phyloP scores from a whole-genome alignment of 176 grass and related monocot genomes.

The Triticum monococcum region DNA sequence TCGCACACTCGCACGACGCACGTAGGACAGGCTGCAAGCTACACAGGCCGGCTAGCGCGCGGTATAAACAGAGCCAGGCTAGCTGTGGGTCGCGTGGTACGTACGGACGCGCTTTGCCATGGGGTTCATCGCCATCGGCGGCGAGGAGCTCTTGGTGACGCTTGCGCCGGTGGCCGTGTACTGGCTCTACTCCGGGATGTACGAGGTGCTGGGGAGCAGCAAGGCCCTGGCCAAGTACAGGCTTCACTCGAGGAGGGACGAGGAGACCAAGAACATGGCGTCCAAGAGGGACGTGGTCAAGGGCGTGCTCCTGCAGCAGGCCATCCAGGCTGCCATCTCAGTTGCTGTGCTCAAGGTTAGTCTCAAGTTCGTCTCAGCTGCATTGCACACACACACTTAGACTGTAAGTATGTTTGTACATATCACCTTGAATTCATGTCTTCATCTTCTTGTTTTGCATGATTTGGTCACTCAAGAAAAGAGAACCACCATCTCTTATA shows the following conservation, averaged over 20 bases:
- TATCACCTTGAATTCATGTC: neutral
- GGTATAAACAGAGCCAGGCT: neutral
- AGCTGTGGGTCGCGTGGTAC: neutral
- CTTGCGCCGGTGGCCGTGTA: constrained; percentile 61
- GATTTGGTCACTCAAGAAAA: neutral
- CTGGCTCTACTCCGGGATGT: constrained; percentile 71
- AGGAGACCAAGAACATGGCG: constrained; percentile 67
- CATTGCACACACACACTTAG: neutral
- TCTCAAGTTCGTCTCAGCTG: neutral
- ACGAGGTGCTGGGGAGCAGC: constrained; percentile 47
- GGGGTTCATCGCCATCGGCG: constrained; percentile 6
- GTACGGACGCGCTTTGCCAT: neutral
- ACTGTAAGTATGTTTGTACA: neutral
- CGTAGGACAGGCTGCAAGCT: neutral
- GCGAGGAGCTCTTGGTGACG: constrained; percentile 40
- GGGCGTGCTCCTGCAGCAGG: constrained; percentile 79
- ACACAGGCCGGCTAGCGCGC: neutral
- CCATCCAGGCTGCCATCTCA: constrained; percentile 56
- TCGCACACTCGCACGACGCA: no score
- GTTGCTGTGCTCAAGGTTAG: constrained; percentile 50
- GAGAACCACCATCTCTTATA: neutral
- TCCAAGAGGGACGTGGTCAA: constrained; percentile 59
- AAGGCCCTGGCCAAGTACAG: constrained; percentile 51
- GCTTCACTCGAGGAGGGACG: constrained; percentile 68
- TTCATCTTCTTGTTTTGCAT: neutral